Base-by-base conservation (phyloP, 228 moss, liverwort and hornwort species). In the Sphagnum fallax region DNA sequence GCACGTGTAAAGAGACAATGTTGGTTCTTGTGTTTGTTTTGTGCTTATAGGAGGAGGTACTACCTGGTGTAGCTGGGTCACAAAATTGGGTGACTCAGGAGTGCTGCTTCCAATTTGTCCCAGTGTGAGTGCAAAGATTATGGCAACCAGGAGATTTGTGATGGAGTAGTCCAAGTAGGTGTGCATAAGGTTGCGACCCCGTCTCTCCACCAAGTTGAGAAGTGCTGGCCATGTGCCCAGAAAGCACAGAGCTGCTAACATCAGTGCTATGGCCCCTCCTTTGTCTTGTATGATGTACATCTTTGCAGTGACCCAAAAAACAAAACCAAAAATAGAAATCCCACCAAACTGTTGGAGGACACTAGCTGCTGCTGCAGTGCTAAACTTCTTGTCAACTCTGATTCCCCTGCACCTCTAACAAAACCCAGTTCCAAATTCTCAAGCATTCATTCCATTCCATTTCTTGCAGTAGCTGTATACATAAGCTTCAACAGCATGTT, bases 151-250 rank as follows among this genome's bases (percentile, higher is more conserved):
- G 51, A 88, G 79, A 60, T 98, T 93, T 51, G 93, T 88, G 81
- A 98, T 80, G 70, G 91, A 92, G 82, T 98, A 98, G 69, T 98
- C 97, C 64, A 97, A 73, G 74, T 97, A 97, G 0, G 97, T 97
- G 78, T 97, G 97, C 80, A 91, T 90, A 13, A 98, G 76, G 63
- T 90, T 79, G 4, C 97, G 85, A 4, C 97, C 97, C 5, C 90
- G 76, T 63, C 93, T 81, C 82, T 98, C 97, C 76, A 93, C 81
- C 72, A 87, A 57, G 78, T 90, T 87, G 83, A 98, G 66, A 1
- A 93, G 69, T 47, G 93, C 97, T 53, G 97, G 97, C 91, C 91
- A 98, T 75, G 97, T 98, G 51, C 93, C 97, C 67, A 98, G 77
- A 8, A 91, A 80, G 60, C 74, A 79, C 52, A 98, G 80, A 50